phyloP scores from a whole-genome alignment of 352 stramenopile species.

The Phytophthora europaea region DNA sequence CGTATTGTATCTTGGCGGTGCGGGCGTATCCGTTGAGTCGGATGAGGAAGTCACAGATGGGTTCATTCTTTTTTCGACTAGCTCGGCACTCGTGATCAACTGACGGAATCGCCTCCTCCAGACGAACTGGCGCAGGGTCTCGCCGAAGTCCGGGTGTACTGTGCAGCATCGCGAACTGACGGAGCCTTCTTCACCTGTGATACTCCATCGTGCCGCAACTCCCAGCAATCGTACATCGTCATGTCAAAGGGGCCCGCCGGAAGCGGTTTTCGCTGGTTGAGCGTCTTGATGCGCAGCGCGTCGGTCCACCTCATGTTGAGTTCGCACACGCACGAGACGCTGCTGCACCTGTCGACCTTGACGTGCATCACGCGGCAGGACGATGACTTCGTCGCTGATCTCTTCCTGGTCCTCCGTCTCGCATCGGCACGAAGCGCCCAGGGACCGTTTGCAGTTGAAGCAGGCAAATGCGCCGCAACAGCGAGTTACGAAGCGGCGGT shows the following conservation, averaged over 20 bases:
- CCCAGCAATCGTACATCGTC: conserved; percentile 29
- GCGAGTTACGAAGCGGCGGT: conserved; percentile 42
- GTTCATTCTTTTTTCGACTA: too few relatives aligned
- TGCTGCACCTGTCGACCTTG: conserved; percentile 59
- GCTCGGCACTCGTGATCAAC: conserved; percentile 4
- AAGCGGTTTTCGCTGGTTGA: conserved; percentile 33
- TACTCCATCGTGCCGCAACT: conserved; percentile 13
- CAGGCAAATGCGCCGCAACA: conserved; percentile 47
- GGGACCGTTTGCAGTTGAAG: conserved; percentile 64
- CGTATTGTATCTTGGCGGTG: too few relatives aligned
- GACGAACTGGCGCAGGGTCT: conserved; percentile 23
- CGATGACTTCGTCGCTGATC: conserved; percentile 28
- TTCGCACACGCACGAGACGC: conserved; percentile 42
- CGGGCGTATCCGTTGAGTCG: too few relatives aligned
- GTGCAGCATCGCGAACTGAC: conserved; percentile 4
- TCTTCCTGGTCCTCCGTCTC: conserved; percentile 27
- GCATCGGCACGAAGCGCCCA: conserved; percentile 19
- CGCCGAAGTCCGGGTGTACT: conserved; percentile 6
- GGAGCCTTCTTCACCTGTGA: conserved; percentile 5
- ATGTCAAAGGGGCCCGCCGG: conserved; percentile 50
- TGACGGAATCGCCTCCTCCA: conserved; percentile 29
- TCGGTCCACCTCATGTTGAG: conserved; percentile 49
- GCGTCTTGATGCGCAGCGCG: conserved; percentile 28
- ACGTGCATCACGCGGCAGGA: conserved; percentile 58
- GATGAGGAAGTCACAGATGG: too few relatives aligned